These are phyloP conservation scores for Powellomyces hirtus DNA, from an alignment of 192 early-diverging fungal species.

Conservation along the genomic window DNA sequence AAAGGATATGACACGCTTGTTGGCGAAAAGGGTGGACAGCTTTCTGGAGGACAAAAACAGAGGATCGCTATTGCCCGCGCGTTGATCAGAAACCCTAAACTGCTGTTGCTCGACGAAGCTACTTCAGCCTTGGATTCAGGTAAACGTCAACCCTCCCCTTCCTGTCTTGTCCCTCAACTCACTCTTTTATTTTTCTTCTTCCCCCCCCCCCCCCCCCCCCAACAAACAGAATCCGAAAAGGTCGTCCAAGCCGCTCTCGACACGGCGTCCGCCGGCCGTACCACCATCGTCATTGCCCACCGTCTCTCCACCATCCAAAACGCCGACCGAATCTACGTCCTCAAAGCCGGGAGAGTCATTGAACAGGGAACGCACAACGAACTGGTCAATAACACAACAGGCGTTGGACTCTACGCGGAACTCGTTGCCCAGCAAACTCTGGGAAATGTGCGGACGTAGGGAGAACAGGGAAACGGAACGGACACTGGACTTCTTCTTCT, in stretches of 20 bases:
- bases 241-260: slow-evolving; percentile 81
- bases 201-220: too few species aligned
- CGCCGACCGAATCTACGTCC: slow-evolving; percentile 72
- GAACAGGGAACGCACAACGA: slow-evolving; percentile 71
- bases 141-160: background rate
- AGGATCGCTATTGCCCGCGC: slow-evolving; percentile 80
- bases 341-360: slow-evolving; percentile 59
- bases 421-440: slow-evolving; percentile 58
- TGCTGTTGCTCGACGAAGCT: slow-evolving; percentile 86
- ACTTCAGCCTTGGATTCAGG: slow-evolving; percentile 64
- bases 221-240: slow-evolving; percentile 75
- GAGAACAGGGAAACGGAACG: background rate
- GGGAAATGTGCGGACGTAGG: background rate
- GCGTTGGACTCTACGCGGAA: slow-evolving; percentile 59
- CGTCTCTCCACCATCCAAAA: slow-evolving; percentile 81
- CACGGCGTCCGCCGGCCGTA: slow-evolving; percentile 64
- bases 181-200: too few species aligned
- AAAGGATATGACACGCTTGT: slow-evolving; percentile 69
- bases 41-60: slow-evolving; percentile 52
- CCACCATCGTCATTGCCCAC: slow-evolving; percentile 65
- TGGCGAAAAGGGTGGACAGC: slow-evolving; percentile 49
- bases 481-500: background rate
- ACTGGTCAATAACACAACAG: slow-evolving; percentile 49
- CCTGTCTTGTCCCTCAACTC: slow-evolving; percentile 43
- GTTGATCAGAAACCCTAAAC: slow-evolving; percentile 78